Conservation (phyloP, 129 eudicot species). For the Smallanthus sonchifolius region DNA sequence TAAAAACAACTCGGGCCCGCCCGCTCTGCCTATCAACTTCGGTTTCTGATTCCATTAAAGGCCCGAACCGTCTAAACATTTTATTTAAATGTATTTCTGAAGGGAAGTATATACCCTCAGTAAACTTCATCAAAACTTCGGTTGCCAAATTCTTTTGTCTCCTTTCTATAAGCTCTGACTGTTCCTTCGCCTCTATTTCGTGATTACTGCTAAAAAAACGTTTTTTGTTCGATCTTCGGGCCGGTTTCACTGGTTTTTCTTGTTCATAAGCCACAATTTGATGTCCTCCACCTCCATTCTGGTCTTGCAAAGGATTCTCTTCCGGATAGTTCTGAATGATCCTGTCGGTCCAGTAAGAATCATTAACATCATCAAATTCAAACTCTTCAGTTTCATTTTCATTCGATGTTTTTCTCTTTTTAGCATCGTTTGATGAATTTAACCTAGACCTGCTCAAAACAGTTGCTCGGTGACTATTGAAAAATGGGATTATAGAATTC, state of each 20-base stretch:
- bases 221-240: constrained; percentile 52
- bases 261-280: constrained; percentile 37
- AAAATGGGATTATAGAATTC: constrained; percentile 39
- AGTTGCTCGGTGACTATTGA: constrained; percentile 51
- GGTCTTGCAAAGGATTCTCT: constrained; percentile 48
- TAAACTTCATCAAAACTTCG: constrained; percentile 63
- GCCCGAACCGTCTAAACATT: constrained; percentile 76
- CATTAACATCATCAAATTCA: constrained; percentile 78
- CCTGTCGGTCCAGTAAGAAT: constrained; percentile 93
- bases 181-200: constrained; percentile 39
- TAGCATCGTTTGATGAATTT: constrained; percentile 24
- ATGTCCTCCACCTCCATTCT: constrained; percentile 36
- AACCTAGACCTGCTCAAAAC: constrained; percentile 30
- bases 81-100: constrained; percentile 57
- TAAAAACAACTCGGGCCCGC: constrained; percentile 81
- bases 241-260: constrained; percentile 41
- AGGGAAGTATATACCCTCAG: constrained; percentile 49
- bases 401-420: constrained; percentile 48
- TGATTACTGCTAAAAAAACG: constrained; percentile 38
- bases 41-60: constrained; percentile 80
- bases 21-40: constrained; percentile 59
- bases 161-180: constrained; percentile 34
- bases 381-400: constrained; percentile 51
- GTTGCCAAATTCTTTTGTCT: constrained; percentile 54
- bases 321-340: constrained; percentile 63